Evolutionary conservation across 2,329 filamentous ascomycete genomes (phyloP), one percentile per base, ranked within the genome.

Genomic region (Clathrospora elynae): DNA sequence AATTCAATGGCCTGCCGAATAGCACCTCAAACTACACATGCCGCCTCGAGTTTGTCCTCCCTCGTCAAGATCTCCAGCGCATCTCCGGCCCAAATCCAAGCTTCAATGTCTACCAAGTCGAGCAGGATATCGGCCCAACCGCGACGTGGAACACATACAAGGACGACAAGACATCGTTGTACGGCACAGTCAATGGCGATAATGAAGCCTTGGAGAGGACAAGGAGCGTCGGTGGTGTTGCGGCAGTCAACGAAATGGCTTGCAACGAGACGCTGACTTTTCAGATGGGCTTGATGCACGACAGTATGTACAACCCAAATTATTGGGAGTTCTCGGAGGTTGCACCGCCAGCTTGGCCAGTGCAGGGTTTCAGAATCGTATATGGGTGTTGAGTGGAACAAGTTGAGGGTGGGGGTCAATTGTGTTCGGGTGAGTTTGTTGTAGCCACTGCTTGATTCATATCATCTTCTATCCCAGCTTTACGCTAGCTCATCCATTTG

Each of bases 251-350:
- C 9, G 23, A 46, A 23, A 51, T 45, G 23, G 29, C 28, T 10
- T 67, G 62, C 25, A 62, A 57, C 34, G 52, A 60, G 31, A 63
- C 57, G 13, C 29, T 66, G 36, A 63, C 61, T 9, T 66, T 64
- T 31, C 55, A 61, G 40, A 62, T 66, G 56, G 54, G 55, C 5
- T 57, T 65, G 57, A 45, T 47, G 22, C 61, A 49, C 16, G 36
- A 62, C n/a, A 51, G 55, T 6, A 31, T 16, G 6, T 42, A 36
- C 10, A 11, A 32, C 26, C 58, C 59, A 3, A 65, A 68, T 20
- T 66, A 62, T 24, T 66, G 55, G 64, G 49, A 56, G 14, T 68
- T 62, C 25, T 28, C 46, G 10, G 51, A 64, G 26, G 49, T 62
- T 6, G 39, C 18, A 10, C 57, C 59, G n/a, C 59, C 61, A 3